Evolutionary conservation across 2,329 filamentous ascomycete genomes (phyloP), one percentile per base, ranked within the genome.

Genomic region (Aspergillus aculeatinus): DNA sequence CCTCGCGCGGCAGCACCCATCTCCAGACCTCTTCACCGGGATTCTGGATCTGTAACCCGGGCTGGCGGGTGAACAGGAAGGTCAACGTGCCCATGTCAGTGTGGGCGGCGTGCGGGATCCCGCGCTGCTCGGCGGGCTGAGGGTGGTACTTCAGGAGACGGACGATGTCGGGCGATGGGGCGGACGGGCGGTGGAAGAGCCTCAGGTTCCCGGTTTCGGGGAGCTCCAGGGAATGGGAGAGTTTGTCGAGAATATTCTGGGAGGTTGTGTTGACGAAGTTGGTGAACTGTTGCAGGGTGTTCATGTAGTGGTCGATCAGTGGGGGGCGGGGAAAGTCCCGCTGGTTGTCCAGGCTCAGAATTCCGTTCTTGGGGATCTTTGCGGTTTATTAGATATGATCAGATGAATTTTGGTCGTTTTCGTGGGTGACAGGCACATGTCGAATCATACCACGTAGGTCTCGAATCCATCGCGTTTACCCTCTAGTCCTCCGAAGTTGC

Each of bases 11-110:
- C 59, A 74, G 79, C 10, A 86, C 81, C 72, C 83, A 85, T 49
- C 79, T 79, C 77, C 83, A 84, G 67, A 80, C 77, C 33, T 76
- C 73, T 9, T 75, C 71, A 19, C 79, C 80, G 2, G 83, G 83
- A 0, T 82, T 80, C 3, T 80, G 80, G 62, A 85, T 78, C 71
- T 87, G 84, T 31, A 86, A 79, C 6, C 84, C 84, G 81, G 81
- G 83, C 72, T 84, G 79, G 72, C 83, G 79, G 67, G 75, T 79
- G 77, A 85, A 85, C 48, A 86, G 78, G 51, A 85, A 72, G 6
- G 83, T 85, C 44, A 85, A 73, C 19, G 80, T 80, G 68, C 81
- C 80, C 71, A 85, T 81, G 73, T 92, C 88, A 3, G 57, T 62
- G 27, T 62, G 60, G 11, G 48, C 21, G 12, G 44, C 57, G 35